Percentiles rank a stretch among this genome's conserved stretches.
Conservation (phyloP, 2,329 filamentous ascomycete genomes). For the Cercospora citrullina region DNA sequence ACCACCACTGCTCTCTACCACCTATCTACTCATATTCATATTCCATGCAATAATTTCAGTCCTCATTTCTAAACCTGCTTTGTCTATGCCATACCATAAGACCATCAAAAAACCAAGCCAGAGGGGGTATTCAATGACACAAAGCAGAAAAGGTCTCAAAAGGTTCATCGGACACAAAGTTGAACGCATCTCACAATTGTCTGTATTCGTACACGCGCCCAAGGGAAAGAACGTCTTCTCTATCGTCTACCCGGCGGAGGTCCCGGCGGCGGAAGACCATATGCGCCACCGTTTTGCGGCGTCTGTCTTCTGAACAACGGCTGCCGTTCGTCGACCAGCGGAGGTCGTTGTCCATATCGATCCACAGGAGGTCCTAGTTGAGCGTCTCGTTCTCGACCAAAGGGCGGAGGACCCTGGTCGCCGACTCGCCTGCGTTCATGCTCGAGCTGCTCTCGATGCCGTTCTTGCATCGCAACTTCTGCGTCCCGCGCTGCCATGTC, state of each 20-base stretch:
- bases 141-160: neutral
- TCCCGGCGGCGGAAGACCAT: constrained; percentile 1
- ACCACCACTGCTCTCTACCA: neutral
- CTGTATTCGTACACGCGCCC: neutral
- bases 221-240: neutral
- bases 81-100: neutral
- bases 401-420: constrained; percentile 21
- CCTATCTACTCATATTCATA: neutral
- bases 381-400: constrained; percentile 16
- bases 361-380: constrained; percentile 2
- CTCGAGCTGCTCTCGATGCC: constrained; percentile 22
- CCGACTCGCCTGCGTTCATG: constrained; percentile 20
- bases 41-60: neutral
- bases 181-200: neutral
- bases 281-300: constrained; percentile 8
- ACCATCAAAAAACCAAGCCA: neutral
- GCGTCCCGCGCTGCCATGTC: constrained; percentile 31
- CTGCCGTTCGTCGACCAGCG: constrained; percentile 6
- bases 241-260: constrained; percentile 6
- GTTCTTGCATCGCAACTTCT: constrained; percentile 26
- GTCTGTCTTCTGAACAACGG: constrained; percentile 14
- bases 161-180: neutral
- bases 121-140: neutral
- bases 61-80: neutral
- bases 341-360: constrained; percentile 7